Evolutionary conservation across 352 stramenopile genomes (phyloP).

Genomic region (Phytophthora niederhauseri): DNA sequence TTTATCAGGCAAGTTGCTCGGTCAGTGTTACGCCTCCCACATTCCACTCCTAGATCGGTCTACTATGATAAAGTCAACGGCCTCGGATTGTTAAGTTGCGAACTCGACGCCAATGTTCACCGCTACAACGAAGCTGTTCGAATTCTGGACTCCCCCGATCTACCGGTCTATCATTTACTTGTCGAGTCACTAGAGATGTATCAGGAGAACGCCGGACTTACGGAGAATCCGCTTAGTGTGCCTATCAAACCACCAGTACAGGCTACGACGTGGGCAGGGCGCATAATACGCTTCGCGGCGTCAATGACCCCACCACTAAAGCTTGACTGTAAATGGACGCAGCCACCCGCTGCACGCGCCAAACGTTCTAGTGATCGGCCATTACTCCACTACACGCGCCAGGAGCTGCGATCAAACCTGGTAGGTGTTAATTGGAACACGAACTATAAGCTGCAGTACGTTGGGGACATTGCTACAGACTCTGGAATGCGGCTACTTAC

Average conservation of each 20-base stretch:
- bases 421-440: neutral
- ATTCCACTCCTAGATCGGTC: neutral
- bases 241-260: neutral
- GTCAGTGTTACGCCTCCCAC: neutral
- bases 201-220: neutral
- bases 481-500: neutral
- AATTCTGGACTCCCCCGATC: neutral
- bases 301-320: neutral
- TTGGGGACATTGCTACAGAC: neutral
- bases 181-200: neutral
- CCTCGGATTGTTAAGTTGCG: neutral
- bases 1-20: neutral
- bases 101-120: neutral
- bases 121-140: too few relatives aligned
- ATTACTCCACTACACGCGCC: neutral
- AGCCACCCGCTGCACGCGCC: neutral
- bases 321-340: neutral
- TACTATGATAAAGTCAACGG: neutral
- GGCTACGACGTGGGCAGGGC: neutral
- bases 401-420: neutral
- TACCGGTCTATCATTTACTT: neutral
- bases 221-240: neutral
- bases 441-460: neutral
- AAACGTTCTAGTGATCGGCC: neutral
- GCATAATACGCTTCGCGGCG: too few relatives aligned